Conservation (phyloP, 2,329 filamentous ascomycete species). For the Aspergillus chevalieri region DNA sequence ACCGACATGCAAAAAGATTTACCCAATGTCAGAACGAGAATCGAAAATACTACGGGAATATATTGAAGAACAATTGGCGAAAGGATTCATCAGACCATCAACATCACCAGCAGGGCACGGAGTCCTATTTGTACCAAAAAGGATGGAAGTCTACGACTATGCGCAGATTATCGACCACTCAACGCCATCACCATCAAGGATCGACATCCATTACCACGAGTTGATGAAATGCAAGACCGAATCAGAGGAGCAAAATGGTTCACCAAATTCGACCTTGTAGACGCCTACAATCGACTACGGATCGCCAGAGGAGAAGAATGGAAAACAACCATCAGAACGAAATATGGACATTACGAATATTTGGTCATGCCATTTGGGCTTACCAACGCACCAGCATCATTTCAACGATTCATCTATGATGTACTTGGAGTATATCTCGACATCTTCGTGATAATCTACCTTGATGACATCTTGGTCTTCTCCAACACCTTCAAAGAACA, state of each 20-base stretch:
- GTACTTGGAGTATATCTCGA: neutral
- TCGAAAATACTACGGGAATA: neutral
- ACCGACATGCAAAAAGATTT: neutral
- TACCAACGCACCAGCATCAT: constrained; percentile 10
- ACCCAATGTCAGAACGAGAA: neutral
- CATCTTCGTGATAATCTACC: neutral
- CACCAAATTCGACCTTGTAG: constrained; percentile 19
- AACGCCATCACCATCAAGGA: constrained; percentile 22
- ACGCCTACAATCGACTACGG: constrained; percentile 15
- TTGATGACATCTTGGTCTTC: neutral
- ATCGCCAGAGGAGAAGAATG: constrained; percentile 11
- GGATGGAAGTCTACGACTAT: neutral
- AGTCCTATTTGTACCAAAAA: neutral
- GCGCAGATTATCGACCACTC: constrained; percentile 15
- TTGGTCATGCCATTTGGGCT: constrained; percentile 19
- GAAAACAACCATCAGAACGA: constrained; percentile 5
- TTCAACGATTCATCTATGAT: constrained; percentile 1
- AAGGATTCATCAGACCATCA: neutral
- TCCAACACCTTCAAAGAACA: neutral
- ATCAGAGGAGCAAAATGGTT: constrained; percentile 14
- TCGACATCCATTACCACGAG: constrained; percentile 18
- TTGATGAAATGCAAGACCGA: constrained; percentile 15
- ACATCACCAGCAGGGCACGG: neutral
- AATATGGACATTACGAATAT: constrained; percentile 19
- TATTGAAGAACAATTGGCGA: neutral